phyloP scores from a whole-genome alignment of 805 yeast species.

The Cyberlindnera nakhonratchasimensis region DNA sequence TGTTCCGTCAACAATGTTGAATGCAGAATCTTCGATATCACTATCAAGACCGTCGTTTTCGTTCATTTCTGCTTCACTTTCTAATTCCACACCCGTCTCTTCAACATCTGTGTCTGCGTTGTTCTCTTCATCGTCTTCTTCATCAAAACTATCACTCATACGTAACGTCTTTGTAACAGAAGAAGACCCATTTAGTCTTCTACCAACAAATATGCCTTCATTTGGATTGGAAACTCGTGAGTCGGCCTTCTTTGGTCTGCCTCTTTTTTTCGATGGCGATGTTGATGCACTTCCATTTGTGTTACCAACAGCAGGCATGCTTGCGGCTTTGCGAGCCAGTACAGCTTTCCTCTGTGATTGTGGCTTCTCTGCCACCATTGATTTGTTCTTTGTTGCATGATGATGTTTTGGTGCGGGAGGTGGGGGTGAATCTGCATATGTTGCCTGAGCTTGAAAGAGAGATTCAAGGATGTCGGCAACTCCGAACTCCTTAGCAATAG shows the following conservation, averaged over 20 bases:
- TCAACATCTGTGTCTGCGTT: constrained; percentile 5
- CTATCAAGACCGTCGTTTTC: constrained; percentile 26
- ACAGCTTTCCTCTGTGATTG: constrained; percentile 16
- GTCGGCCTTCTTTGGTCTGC: constrained; percentile 25
- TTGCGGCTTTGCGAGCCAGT: constrained; percentile 24
- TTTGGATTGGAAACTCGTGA: constrained; percentile 22
- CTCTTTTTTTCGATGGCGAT: constrained; percentile 24
- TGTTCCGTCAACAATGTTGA: constrained; percentile 22
- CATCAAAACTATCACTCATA: constrained; percentile 5
- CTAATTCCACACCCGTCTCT: constrained; percentile 16
- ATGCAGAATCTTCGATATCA: constrained; percentile 20
- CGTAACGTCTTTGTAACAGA: constrained; percentile 1
- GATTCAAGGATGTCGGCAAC: constrained; percentile 62
- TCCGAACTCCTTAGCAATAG: constrained; percentile 60
- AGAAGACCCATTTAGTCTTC: constrained; percentile 3
- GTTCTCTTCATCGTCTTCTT: constrained; percentile 7
- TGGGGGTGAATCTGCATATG: constrained; percentile 49
- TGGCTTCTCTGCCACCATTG: constrained; percentile 16
- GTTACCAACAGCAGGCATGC: constrained; percentile 20
- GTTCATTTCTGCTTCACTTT: constrained; percentile 18
- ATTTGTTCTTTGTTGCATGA: constrained; percentile 45
- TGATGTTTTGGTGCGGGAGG: constrained; percentile 66
- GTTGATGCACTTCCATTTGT: neutral
- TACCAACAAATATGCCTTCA: constrained; percentile 25
- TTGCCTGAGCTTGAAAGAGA: constrained; percentile 56